phyloP scores from a whole-genome alignment of 306 rosid genomes.

The Malus fusca region DNA sequence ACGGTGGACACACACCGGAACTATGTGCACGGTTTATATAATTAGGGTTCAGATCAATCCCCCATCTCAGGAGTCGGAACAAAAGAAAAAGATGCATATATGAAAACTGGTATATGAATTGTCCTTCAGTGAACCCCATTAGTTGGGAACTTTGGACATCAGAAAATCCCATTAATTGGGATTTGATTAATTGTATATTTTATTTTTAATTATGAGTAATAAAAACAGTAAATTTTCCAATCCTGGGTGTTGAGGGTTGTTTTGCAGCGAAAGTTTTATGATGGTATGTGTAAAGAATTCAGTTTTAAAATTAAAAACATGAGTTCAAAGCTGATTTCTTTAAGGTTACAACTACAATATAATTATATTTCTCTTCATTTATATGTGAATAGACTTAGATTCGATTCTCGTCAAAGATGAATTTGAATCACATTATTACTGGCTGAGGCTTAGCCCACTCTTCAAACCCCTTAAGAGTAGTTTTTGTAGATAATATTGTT shows the following conservation, averaged over 20 bases:
- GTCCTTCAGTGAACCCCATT: background rate
- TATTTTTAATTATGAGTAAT: background rate
- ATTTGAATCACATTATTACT: too few relatives aligned
- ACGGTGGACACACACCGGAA: background rate
- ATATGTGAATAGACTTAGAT: rapidly evolving
- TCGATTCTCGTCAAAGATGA: too few relatives aligned
- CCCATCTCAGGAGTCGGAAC: background rate
- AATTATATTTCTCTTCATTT: too few relatives aligned
- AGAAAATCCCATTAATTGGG: background rate
- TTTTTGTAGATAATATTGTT: rapidly evolving
- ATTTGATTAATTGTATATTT: background rate
- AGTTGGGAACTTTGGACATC: background rate
- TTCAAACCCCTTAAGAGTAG: too few relatives aligned
- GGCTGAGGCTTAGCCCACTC: too few relatives aligned
- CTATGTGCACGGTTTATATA: background rate
- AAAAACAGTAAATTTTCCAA: background rate
- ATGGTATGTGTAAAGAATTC: too few relatives aligned
- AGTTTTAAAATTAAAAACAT: too few relatives aligned
- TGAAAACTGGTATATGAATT: background rate
- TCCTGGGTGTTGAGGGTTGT: too few relatives aligned
- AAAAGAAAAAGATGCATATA: too few relatives aligned
- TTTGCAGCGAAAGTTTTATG: too few relatives aligned
- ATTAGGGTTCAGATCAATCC: background rate
- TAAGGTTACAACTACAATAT: background rate
- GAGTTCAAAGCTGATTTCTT: too few relatives aligned